These are phyloP conservation scores for Phytopythium montanum DNA, from an alignment of 352 stramenopile species.

Conservation along the genomic window DNA sequence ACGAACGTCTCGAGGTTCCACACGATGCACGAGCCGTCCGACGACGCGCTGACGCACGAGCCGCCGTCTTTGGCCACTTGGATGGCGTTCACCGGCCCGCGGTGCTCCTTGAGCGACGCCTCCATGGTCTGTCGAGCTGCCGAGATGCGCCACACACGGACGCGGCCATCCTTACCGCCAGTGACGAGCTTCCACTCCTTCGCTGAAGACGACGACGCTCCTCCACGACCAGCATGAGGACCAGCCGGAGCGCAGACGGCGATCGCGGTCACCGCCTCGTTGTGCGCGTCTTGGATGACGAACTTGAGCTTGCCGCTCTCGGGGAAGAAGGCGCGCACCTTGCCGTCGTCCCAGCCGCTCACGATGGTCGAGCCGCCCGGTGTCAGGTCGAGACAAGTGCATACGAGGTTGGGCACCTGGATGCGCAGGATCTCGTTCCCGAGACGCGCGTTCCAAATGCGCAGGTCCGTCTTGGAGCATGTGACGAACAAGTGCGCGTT, in stretches of 20 bases:
- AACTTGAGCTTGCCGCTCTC: constrained; percentile 96
- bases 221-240: neutral
- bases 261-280: constrained; percentile 93
- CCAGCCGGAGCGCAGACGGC: constrained; percentile 79
- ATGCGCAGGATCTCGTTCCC: constrained; percentile 95
- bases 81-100: constrained; percentile 91
- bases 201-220: constrained; percentile 6
- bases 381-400: constrained; percentile 92
- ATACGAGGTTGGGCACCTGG: constrained; percentile 97
- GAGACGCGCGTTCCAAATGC: constrained; percentile 93
- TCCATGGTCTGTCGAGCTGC: constrained; percentile 93
- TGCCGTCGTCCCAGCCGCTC: constrained; percentile 96
- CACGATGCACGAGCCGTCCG: constrained; percentile 92
- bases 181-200: constrained; percentile 89
- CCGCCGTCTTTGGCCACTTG: constrained; percentile 70
- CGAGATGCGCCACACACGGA: constrained; percentile 93
- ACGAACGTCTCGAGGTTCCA: constrained; percentile 95
- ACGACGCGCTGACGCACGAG: constrained; percentile 73
- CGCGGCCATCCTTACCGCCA: constrained; percentile 92
- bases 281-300: constrained; percentile 96
- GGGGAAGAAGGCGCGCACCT: constrained; percentile 96
- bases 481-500: constrained; percentile 95
- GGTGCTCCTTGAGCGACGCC: constrained; percentile 95
- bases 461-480: constrained; percentile 93
- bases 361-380: constrained; percentile 88